Evolutionary conservation across 345 rosid species (phyloP), one percentile per base, ranked within the genome.

Genomic region (Melaleuca alternifolia): DNA sequence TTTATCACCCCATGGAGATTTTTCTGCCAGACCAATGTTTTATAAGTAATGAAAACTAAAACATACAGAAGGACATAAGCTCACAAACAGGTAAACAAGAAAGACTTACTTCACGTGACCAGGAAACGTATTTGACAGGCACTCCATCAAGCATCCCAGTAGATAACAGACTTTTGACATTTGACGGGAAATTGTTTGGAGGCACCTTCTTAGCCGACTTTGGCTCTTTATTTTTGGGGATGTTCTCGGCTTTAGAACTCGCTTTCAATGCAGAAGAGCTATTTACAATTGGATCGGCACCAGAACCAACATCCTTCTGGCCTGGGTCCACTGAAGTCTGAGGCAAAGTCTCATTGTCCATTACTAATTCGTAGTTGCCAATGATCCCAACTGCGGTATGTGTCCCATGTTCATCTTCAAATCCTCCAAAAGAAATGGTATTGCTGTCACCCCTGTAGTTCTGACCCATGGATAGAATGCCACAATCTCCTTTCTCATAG

Each of bases 131-230:
- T 91, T 94, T 92, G 84, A 94, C 97, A 85, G 88, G 89, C 75
- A 92, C 91, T 77, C 94, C 97, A 84, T 94, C 97, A 75, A 93
- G 89, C 91, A 94, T 93, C 52, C 97, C 97, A 86, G 96, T 94
- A 82, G 96, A 93, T 65, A 93, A 89, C 88, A 93, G 85, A 86
- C 95, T 93, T 89, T 93, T 93, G 62, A 94, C 96, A 87, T 93
- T 93, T 86, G 97, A 91, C 44, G 96, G 96, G 87, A 94, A 93
- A 85, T 85, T 93, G 87, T 93, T 93, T 20, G 93, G 56, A 84
- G 94, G 86, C 88, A 46, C 89, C 86, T 91, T 93, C 87, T 89
- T 91, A 87, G 89, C 79, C 33, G 88, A 82, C 90, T 92, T 92
- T 51, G 91, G 85, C 82, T 92, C 94, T 86, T 88, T 93, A 52